These are phyloP conservation scores for Elongisporangium undulatum DNA, from an alignment of 352 stramenopile species.

Conservation along the genomic window DNA sequence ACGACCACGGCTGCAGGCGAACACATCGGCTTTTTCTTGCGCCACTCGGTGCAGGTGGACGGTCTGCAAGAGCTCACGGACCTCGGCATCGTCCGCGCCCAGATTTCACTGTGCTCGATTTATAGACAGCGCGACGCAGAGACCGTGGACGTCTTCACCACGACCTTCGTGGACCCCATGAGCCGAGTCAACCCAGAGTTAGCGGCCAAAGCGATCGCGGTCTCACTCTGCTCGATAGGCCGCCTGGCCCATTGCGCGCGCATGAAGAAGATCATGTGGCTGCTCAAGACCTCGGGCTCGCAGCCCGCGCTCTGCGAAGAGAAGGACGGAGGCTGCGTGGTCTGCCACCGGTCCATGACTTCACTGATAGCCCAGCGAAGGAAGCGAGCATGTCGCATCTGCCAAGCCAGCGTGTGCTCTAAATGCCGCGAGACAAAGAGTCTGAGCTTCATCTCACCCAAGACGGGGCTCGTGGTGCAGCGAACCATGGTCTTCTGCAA, in stretches of 20 bases:
- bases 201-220: constrained; percentile 26
- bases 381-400: background rate
- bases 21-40: constrained; percentile 44
- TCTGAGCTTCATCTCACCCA: background rate
- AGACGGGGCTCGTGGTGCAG: background rate
- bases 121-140: constrained; percentile 34
- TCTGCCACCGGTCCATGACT: background rate
- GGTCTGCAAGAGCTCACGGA: constrained; percentile 5
- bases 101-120: constrained; percentile 47
- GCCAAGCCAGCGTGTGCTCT: background rate
- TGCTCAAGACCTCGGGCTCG: constrained; percentile 22
- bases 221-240: constrained; percentile 27
- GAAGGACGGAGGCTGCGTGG: background rate
- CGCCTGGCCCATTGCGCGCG: constrained; percentile 25
- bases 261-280: constrained; percentile 57
- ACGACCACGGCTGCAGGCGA: constrained; percentile 22
- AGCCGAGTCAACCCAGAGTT: constrained; percentile 22
- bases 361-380: background rate
- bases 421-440: background rate
- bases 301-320: constrained; percentile 4
- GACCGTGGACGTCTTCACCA: constrained; percentile 46
- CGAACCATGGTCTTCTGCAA: background rate
- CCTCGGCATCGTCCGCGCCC: constrained; percentile 27
- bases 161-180: constrained; percentile 43
- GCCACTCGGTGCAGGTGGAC: constrained; percentile 49